Base-by-base conservation (phyloP, 257 asterid genomes). In the Prunella vulgaris region DNA sequence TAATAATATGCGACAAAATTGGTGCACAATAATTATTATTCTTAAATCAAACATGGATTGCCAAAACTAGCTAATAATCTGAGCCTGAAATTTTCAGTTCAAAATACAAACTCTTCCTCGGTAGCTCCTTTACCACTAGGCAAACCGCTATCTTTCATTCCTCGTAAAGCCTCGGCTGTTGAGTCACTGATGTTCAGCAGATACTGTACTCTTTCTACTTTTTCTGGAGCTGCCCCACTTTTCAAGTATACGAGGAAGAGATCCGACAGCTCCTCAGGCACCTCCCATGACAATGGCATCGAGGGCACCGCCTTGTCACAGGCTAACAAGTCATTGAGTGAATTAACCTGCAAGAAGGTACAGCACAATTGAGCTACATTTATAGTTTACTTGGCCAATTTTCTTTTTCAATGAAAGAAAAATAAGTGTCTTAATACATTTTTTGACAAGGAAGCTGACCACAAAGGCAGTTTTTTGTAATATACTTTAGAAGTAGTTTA, bases 291-390 rank as follows among this genome's bases (percentile, higher is more conserved):
- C 71, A 89, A 37, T 30, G 97, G 88, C 6, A 75, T 79, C 5
- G 97, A 75, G 27, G 97, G 93, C 12, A 91, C 96, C 5, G 97
- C 99, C 84, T 88, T 90, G 85, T 94, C 97, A 32, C 99, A 89
- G 57, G 97, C 97, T 79, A 94, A 75, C 78, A 94, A 61, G 78
- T 94, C 92, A 68, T 94, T 91, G 33, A 94, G 88, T 4, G 99
- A 91, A 21, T 85, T 86, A 24, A 89, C 97, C 99, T 94, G 75
- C 77, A 79, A 49, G 35, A 63, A 44, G 20, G 46, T 10, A 37
- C 71, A 33, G 59, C 3, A 1, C 61, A 37, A 40, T 46, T 63
- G 10, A 56, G 72, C 28, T 30, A 77, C 42, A 73, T 42, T 65
- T 60, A 24, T 25, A 38, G 15, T 40, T 48, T 4, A 49, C 6